These are phyloP conservation scores for Nakaseomyces nivariensis DNA, from an alignment of 1,139 yeast genomes.

Conservation along the genomic window DNA sequence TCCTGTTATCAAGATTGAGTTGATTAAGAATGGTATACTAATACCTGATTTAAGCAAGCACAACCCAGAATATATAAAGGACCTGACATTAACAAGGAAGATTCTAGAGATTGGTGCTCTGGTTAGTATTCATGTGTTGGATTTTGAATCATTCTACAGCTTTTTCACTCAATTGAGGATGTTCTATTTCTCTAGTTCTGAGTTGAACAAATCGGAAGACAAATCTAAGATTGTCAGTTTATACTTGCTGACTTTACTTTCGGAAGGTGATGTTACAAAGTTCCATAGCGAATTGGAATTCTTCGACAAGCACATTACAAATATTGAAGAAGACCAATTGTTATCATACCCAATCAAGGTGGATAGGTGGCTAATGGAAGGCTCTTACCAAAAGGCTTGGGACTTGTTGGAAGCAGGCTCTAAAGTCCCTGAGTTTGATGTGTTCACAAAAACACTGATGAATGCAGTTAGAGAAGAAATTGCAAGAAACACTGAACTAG, in stretches of 20 bases:
- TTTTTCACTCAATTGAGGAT: slow-evolving; percentile 68
- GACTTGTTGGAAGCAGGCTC: slow-evolving; percentile 44
- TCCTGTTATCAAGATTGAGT: slow-evolving; percentile 65
- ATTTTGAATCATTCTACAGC: slow-evolving; percentile 59
- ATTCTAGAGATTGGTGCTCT: slow-evolving; percentile 84
- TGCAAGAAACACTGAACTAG: slow-evolving; percentile 74
- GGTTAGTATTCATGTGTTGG: slow-evolving; percentile 53
- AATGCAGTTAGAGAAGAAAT: slow-evolving; percentile 77
- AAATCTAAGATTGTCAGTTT: slow-evolving; percentile 71
- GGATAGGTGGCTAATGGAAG: slow-evolving; percentile 94
- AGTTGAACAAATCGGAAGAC: slow-evolving; percentile 48
- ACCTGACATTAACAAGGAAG: slow-evolving; percentile 67
- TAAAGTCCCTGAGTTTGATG: slow-evolving; percentile 42
- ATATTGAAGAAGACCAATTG: slow-evolving; percentile 48
- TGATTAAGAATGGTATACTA: slow-evolving; percentile 67
- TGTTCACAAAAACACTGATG: slow-evolving; percentile 55
- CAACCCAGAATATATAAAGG: slow-evolving; percentile 42
- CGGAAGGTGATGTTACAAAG: slow-evolving; percentile 75
- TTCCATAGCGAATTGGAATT: slow-evolving; percentile 85
- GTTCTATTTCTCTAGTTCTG: slow-evolving; percentile 44
- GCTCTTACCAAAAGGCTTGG: slow-evolving; percentile 90
- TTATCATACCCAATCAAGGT: slow-evolving; percentile 77
- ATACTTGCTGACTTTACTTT: slow-evolving; percentile 62
- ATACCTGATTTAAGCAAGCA: slow-evolving; percentile 45
- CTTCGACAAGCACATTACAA: slow-evolving; percentile 45